Conservation (phyloP, 2,329 filamentous ascomycete genomes). For the Penicillium decumbens region DNA sequence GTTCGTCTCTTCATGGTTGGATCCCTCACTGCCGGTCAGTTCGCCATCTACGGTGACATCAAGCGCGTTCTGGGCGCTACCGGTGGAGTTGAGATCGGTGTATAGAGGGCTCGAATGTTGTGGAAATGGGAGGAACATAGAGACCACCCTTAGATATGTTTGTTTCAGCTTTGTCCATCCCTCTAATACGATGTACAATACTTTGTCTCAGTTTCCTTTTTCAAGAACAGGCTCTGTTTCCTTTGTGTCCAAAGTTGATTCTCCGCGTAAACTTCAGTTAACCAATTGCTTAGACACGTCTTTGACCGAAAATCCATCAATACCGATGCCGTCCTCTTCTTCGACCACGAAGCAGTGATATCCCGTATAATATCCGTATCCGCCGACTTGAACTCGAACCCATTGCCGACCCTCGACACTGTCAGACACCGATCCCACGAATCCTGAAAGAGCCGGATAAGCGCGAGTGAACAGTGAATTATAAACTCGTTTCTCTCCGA, state of each 20-base stretch:
- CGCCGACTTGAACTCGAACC: slow-evolving; percentile 7
- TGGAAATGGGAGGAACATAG: slow-evolving; percentile 22
- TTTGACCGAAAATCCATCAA: slow-evolving; percentile 11
- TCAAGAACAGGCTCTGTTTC: slow-evolving; percentile 20
- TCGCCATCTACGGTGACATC: slow-evolving; percentile 79
- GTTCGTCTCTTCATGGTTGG: slow-evolving; percentile 54
- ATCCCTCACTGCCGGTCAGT: slow-evolving; percentile 73
- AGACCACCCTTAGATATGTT: slow-evolving; percentile 25
- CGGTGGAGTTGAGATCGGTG: slow-evolving; percentile 68
- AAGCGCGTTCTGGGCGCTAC: slow-evolving; percentile 67
- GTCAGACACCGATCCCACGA: slow-evolving; percentile 11
- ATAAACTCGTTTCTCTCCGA: slow-evolving; percentile 31
- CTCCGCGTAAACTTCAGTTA: neutral
- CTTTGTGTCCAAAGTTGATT: slow-evolving; percentile 12
- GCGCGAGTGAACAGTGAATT: slow-evolving; percentile 32
- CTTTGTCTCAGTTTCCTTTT: slow-evolving; percentile 23
- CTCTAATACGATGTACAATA: slow-evolving; percentile 25
- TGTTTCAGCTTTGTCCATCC: slow-evolving; percentile 24
- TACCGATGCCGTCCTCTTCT: slow-evolving; percentile 10
- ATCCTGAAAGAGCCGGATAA: slow-evolving; percentile 10
- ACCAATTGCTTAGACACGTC: neutral
- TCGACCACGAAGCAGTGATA: slow-evolving; percentile 13
- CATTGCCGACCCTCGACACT: neutral
- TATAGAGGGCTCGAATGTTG: slow-evolving; percentile 33
- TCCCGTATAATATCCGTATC: slow-evolving; percentile 16